Conservation (phyloP, 495 filamentous ascomycete species). For the Podospora pseudoanserina region DNA sequence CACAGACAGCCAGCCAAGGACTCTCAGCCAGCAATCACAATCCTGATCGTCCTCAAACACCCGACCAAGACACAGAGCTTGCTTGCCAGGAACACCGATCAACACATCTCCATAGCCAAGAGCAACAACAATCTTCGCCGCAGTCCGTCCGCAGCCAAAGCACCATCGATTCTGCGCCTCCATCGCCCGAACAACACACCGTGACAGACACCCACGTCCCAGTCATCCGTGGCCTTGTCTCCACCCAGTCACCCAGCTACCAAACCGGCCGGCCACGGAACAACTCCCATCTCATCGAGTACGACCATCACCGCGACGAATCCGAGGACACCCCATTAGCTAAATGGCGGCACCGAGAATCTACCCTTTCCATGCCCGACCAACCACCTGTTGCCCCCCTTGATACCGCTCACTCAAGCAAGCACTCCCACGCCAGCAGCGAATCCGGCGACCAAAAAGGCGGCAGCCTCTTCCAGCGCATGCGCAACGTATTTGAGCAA, state of each 20-base stretch:
- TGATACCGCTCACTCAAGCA: neutral
- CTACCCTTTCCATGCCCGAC: neutral
- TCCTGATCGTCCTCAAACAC: constrained; percentile 20
- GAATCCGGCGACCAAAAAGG: neutral
- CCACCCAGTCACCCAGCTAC: neutral
- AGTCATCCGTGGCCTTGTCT: constrained; percentile 17
- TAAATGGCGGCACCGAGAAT: neutral
- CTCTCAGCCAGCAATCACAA: constrained; percentile 8
- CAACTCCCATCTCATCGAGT: constrained; percentile 14
- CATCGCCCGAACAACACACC: constrained; percentile 14
- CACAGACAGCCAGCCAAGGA: neutral
- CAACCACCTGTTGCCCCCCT: neutral
- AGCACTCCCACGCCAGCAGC: neutral
- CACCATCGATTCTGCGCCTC: constrained; percentile 22
- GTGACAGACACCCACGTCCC: constrained; percentile 14
- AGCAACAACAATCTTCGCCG: constrained; percentile 17
- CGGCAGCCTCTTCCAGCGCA: constrained; percentile 31
- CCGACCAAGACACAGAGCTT: constrained; percentile 3
- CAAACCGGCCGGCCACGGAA: constrained; percentile 14
- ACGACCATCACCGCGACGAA: constrained; percentile 2
- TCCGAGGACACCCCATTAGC: neutral
- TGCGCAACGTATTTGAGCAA: constrained; percentile 35
- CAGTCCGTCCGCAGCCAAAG: constrained; percentile 24
- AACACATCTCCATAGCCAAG: neutral
- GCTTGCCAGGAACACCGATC: neutral